phyloP scores from a whole-genome alignment of 2,329 filamentous ascomycete species.

The Shiraia sp. region DNA sequence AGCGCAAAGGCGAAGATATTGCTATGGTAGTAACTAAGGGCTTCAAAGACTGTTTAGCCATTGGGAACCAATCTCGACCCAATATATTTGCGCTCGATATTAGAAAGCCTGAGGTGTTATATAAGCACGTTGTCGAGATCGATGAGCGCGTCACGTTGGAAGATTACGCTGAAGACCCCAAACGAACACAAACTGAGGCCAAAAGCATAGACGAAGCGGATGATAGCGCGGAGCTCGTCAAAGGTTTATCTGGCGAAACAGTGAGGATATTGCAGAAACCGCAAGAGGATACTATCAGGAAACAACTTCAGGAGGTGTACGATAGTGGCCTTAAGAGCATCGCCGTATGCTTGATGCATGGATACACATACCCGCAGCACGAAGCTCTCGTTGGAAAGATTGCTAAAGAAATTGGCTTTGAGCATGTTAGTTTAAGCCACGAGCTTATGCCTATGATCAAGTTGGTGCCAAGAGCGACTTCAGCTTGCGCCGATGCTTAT shows the following conservation, averaged over 20 bases:
- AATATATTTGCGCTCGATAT: constrained; percentile 92
- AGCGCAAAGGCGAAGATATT: constrained; percentile 87
- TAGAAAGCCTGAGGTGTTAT: constrained; percentile 82
- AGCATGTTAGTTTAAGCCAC: constrained; percentile 79
- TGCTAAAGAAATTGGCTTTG: constrained; percentile 78
- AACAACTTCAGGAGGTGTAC: constrained; percentile 68
- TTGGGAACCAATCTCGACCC: constrained; percentile 88
- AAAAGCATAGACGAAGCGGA: constrained; percentile 54
- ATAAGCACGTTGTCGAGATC: constrained; percentile 83
- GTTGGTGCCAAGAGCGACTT: constrained; percentile 73
- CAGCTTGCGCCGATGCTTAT: constrained; percentile 79
- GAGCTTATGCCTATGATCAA: constrained; percentile 90
- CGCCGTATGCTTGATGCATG: constrained; percentile 89
- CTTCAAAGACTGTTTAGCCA: constrained; percentile 84
- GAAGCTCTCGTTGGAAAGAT: constrained; percentile 77
- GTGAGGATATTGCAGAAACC: constrained; percentile 71
- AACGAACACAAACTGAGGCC: constrained; percentile 61
- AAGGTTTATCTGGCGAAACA: constrained; percentile 73
- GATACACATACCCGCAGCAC: constrained; percentile 87
- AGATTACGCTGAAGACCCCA: constrained; percentile 87
- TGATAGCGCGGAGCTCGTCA: constrained; percentile 62
- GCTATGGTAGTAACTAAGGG: constrained; percentile 85
- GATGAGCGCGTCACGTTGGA: constrained; percentile 90
- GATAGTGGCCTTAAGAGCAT: constrained; percentile 76
- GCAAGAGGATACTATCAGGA: constrained; percentile 58